phyloP scores from a whole-genome alignment of 2,329 filamentous ascomycete genomes.

The Fusarium heterosporum region DNA sequence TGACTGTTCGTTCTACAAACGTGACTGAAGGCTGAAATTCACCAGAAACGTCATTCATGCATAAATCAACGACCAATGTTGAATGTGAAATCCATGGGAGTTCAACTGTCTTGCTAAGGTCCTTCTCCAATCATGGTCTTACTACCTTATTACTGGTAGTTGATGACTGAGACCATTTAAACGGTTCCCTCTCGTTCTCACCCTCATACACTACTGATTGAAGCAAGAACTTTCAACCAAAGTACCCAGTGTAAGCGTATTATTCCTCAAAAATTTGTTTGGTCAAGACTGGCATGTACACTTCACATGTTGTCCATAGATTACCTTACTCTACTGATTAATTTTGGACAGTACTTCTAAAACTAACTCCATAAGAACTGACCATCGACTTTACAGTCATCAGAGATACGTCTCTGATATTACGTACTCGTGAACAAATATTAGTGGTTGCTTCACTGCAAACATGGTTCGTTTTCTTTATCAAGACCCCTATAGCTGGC shows the following conservation, averaged over 20 bases:
- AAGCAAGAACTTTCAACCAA: constrained; percentile 3
- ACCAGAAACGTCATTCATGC: background rate
- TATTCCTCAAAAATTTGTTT: background rate
- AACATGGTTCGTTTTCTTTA: background rate
- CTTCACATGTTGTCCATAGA: background rate
- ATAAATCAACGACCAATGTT: background rate
- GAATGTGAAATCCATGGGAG: background rate
- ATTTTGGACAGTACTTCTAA: background rate
- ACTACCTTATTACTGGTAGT: background rate
- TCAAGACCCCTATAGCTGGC: background rate
- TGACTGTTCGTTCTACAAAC: background rate
- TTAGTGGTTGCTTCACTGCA: background rate
- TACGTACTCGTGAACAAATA: background rate
- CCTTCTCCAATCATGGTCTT: background rate
- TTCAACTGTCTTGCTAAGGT: background rate
- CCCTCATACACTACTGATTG: background rate
- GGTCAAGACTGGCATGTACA: background rate
- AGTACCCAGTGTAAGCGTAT: background rate
- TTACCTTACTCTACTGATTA: background rate
- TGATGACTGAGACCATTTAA: background rate
- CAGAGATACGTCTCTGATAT: background rate
- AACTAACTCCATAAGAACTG: background rate
- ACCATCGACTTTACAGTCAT: background rate
- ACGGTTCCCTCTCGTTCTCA: background rate
- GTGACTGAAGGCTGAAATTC: background rate